These are phyloP conservation scores for Yarrowia osloensis DNA, from an alignment of 805 yeast genomes.

Conservation along the genomic window DNA sequence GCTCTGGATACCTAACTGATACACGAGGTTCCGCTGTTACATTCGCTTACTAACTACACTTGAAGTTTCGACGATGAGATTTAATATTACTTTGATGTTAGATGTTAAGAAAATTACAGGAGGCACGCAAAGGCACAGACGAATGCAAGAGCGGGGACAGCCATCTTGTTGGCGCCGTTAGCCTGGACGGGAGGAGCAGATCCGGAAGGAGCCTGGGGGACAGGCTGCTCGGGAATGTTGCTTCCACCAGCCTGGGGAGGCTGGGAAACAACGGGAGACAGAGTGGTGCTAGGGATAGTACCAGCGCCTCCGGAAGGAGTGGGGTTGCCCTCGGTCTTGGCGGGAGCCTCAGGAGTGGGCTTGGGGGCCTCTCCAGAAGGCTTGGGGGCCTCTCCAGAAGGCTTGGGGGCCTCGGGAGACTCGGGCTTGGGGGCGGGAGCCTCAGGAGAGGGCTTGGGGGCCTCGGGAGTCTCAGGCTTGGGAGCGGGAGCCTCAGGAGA, in stretches of 20 bases:
- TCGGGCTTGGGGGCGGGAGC: background rate
- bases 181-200: constrained; percentile 18
- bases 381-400: background rate
- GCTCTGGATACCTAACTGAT: no score
- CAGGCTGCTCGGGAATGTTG: constrained; percentile 13
- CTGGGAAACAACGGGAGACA: background rate
- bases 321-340: background rate
- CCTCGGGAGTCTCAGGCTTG: no score
- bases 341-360: constrained; percentile 9
- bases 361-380: background rate
- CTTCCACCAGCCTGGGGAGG: constrained; percentile 2
- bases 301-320: constrained; percentile 1
- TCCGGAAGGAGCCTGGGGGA: constrained; percentile 4
- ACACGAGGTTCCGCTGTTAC: no score
- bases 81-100: background rate
- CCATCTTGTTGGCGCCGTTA: constrained; percentile 26
- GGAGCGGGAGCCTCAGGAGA: background rate
- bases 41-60: no score
- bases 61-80: background rate
- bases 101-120: background rate
- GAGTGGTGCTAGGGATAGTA: background rate
- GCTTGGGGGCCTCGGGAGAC: background rate
- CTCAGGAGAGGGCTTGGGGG: background rate
- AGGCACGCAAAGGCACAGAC: constrained; percentile 13
- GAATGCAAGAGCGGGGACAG: constrained; percentile 20